These are phyloP conservation scores for Daldinia eschscholtzii DNA, from an alignment of 2,329 filamentous ascomycete genomes.

Conservation along the genomic window DNA sequence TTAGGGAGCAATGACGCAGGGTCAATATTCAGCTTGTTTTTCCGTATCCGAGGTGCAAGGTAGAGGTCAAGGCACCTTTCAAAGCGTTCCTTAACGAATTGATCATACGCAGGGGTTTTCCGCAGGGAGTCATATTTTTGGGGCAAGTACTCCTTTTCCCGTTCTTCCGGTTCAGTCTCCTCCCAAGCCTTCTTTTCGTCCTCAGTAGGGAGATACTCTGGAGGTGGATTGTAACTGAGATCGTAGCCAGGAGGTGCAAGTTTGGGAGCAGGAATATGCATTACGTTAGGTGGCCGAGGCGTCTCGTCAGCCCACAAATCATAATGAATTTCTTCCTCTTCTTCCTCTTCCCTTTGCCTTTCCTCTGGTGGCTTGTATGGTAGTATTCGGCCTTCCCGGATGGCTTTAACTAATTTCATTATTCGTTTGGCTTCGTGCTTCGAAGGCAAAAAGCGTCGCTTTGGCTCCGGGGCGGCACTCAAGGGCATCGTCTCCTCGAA, in stretches of 20 bases:
- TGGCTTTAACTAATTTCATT: constrained; percentile 97
- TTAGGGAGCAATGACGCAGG: constrained; percentile 93
- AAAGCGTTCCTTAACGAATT: constrained; percentile 94
- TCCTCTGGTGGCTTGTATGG: constrained; percentile 85
- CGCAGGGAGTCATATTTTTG: constrained; percentile 85
- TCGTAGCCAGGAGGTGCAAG: constrained; percentile 93
- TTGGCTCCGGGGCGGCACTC: constrained; percentile 94
- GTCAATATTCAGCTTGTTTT: constrained; percentile 97
- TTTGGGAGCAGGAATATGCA: constrained; percentile 96
- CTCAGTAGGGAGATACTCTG: constrained; percentile 90
- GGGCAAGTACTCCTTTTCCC: constrained; percentile 89
- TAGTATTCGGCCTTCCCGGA: constrained; percentile 91
- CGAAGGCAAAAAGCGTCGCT: constrained; percentile 93
- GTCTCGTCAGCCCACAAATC: constrained; percentile 97
- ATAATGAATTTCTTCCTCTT: constrained; percentile 79
- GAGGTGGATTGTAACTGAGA: constrained; percentile 94
- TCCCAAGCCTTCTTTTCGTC: constrained; percentile 90
- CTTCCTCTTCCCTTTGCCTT: constrained; percentile 75
- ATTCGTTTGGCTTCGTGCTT: constrained; percentile 97
- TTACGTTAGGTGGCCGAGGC: constrained; percentile 83
- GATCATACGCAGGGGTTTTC: constrained; percentile 90
- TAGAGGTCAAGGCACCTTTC: constrained; percentile 96
- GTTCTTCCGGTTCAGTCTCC: constrained; percentile 86
- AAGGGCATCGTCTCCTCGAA: constrained; percentile 94
- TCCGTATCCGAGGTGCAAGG: constrained; percentile 88